Conservation (phyloP, 2,329 filamentous ascomycete species). For the Fusarium veterinarium region DNA sequence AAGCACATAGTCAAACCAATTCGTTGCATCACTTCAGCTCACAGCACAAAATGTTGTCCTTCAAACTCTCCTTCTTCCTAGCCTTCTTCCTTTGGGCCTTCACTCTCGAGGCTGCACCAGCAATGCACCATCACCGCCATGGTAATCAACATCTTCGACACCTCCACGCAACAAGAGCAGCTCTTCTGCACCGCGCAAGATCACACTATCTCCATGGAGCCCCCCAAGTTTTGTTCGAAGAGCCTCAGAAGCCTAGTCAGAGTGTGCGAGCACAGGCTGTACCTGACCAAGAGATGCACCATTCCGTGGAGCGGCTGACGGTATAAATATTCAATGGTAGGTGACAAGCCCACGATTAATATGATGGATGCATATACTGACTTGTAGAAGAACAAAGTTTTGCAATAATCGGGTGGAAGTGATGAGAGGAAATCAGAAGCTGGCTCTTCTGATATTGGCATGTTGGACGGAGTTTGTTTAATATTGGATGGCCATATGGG, state of each 20-base stretch:
- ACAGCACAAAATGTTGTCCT: constrained; percentile 31
- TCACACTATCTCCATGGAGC: not conserved
- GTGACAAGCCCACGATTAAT: not conserved
- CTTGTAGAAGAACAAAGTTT: not conserved
- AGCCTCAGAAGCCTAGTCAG: constrained; percentile 20
- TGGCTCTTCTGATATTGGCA: constrained; percentile 11
- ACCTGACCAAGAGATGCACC: not conserved
- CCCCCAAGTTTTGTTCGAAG: constrained; percentile 16
- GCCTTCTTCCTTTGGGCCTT: constrained; percentile 40
- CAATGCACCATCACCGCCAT: constrained; percentile 36
- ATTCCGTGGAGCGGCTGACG: constrained; percentile 2
- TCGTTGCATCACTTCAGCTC: not conserved
- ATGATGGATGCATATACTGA: not conserved
- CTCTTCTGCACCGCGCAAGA: constrained; percentile 42
- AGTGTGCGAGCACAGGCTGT: constrained; percentile 7
- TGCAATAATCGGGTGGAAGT: not conserved
- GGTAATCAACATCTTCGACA: constrained; percentile 31
- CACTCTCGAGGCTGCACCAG: constrained; percentile 42
- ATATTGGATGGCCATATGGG: not conserved
- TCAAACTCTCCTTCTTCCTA: constrained; percentile 31
- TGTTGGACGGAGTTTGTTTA: not conserved
- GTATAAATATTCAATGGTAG: not conserved
- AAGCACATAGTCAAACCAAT: constrained; percentile 15
- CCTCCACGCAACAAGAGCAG: constrained; percentile 50
- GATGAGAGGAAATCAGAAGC: constrained; percentile 3